Evolutionary conservation across 345 rosid genomes (phyloP).

Genomic region (Psidium guajava): DNA sequence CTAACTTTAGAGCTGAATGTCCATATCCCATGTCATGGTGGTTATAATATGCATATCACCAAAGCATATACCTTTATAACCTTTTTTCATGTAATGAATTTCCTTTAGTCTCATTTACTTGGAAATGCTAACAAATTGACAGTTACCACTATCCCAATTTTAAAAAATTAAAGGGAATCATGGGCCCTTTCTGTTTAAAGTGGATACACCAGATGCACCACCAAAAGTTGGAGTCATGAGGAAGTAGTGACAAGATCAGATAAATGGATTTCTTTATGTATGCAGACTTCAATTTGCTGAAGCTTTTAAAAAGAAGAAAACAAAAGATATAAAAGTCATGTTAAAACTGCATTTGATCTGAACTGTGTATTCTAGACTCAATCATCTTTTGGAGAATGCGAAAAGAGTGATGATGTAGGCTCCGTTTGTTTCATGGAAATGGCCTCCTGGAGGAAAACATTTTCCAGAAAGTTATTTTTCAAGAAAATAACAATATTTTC

Average conservation of each 20-base stretch:
- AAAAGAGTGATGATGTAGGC: background rate
- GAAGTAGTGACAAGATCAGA: background rate
- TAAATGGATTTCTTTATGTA: background rate
- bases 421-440: too few relatives aligned
- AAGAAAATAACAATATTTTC: too few relatives aligned
- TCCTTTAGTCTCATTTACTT: background rate
- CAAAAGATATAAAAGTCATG: background rate
- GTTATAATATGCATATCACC: background rate
- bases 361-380: background rate
- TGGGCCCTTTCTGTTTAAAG: background rate
- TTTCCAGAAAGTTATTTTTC: too few relatives aligned
- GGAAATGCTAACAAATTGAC: background rate
- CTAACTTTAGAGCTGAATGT: background rate
- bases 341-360: background rate
- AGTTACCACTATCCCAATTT: background rate
- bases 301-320: background rate
- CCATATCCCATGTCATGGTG: background rate
- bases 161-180: background rate
- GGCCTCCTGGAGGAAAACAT: too few relatives aligned
- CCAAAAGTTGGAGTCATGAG: background rate
- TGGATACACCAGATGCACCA: background rate
- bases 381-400: background rate
- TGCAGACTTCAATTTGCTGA: background rate
- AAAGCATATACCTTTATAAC: background rate
- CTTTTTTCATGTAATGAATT: background rate